A percentile compares a stretch with the other conserved stretches of the same genome.
phyloP scores from a whole-genome alignment of 2,329 filamentous ascomycete species.

The Fusarium sp. region DNA sequence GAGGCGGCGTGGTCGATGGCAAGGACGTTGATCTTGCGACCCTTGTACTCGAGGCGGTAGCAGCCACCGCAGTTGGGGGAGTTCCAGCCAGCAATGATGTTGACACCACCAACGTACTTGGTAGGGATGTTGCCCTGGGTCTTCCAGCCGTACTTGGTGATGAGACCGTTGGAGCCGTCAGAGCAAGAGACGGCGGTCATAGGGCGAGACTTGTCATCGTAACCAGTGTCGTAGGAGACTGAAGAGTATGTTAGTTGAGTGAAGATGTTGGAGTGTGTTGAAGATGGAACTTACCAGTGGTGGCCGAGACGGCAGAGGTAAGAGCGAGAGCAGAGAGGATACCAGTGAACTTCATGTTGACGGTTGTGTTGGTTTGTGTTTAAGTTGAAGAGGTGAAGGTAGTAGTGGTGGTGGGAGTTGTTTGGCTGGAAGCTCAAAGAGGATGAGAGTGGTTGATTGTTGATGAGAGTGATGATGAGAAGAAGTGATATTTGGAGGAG shows the following conservation, averaged over 20 bases:
- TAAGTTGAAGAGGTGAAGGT: constrained; percentile 13
- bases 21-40: constrained; percentile 63
- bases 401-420: constrained; percentile 17
- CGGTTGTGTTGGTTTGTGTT: constrained; percentile 29
- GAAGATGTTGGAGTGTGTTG: not conserved
- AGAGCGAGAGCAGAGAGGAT: constrained; percentile 54
- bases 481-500: constrained; percentile 18
- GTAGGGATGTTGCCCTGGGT: constrained; percentile 63
- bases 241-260: constrained; percentile 32
- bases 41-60: constrained; percentile 65
- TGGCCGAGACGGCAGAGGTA: constrained; percentile 52
- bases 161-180: constrained; percentile 74
- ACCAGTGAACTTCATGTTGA: constrained; percentile 58
- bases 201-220: constrained; percentile 69
- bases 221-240: constrained; percentile 79
- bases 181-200: constrained; percentile 72
- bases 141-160: constrained; percentile 68
- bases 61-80: constrained; percentile 68
- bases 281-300: constrained; percentile 44
- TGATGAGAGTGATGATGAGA: constrained; percentile 31
- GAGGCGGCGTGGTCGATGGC: constrained; percentile 63
- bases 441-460: constrained; percentile 24
- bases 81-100: constrained; percentile 66
- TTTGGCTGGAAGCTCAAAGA: constrained; percentile 27
- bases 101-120: constrained; percentile 66